phyloP scores from a whole-genome alignment of 148 eudicot genomes.

The Simmondsia chinensis region DNA sequence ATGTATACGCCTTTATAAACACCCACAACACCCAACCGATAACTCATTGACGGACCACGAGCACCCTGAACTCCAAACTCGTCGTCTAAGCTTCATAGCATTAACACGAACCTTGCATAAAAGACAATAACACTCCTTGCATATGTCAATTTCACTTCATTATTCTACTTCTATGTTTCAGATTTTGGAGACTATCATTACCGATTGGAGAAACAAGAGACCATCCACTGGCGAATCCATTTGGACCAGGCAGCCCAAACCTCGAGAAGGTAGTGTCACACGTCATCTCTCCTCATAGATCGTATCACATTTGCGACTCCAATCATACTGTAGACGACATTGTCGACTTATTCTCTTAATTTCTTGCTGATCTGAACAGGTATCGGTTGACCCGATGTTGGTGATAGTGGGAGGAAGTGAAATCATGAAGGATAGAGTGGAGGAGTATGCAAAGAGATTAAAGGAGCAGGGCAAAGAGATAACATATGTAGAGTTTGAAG shows the following conservation, averaged over 20 bases:
- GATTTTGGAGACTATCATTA: conserved; percentile 73
- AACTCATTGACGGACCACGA: too few species aligned
- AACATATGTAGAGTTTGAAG: conserved; percentile 37
- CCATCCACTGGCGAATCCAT: conserved; percentile 64
- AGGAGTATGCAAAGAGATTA: conserved; percentile 40
- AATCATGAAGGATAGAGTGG: conserved; percentile 50
- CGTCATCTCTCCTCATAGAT: too few species aligned
- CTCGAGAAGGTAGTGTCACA: too few species aligned
- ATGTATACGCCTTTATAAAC: too few species aligned
- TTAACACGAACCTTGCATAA: too few species aligned
- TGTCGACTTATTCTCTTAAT: too few species aligned
- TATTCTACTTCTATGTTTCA: conserved; percentile 2
- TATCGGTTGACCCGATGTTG: conserved; percentile 42
- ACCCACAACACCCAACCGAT: too few species aligned
- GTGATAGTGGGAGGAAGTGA: conserved; percentile 55
- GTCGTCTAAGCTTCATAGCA: too few species aligned
- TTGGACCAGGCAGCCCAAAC: conserved; percentile 48
- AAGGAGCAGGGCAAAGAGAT: conserved; percentile 40
- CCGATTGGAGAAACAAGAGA: conserved; percentile 44
- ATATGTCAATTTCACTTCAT: background rate
- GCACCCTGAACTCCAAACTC: too few species aligned
- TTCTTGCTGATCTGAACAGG: too few species aligned
- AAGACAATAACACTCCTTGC: background rate
- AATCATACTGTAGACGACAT: too few species aligned
- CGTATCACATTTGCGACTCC: too few species aligned